Evolutionary conservation across 2,329 filamentous ascomycete species (phyloP).

Genomic region (Alternaria sp.): DNA sequence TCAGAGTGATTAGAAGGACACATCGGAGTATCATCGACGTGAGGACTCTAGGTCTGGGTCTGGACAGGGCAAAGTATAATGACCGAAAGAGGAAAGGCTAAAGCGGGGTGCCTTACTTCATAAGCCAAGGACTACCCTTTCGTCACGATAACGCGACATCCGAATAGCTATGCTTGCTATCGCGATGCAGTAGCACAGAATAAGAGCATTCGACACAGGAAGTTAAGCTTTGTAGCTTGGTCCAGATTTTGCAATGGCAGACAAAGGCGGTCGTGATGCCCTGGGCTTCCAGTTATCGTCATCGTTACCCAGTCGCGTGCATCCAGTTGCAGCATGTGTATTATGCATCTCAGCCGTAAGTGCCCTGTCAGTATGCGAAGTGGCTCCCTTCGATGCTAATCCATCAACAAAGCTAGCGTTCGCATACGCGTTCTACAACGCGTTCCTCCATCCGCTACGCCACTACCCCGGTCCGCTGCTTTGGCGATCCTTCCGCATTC

Average conservation of each 20-base stretch:
- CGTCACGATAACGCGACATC: not conserved
- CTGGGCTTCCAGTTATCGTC: not conserved
- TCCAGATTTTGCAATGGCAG: not conserved
- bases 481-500: conserved; percentile 37
- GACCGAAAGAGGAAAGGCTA: not conserved
- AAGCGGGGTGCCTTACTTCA: not conserved
- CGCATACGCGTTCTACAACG: conserved; percentile 36
- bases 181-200: not conserved
- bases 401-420: conserved; percentile 4
- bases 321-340: conserved; percentile 7
- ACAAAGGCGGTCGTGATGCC: no score
- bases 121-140: not conserved
- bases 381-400: not conserved
- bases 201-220: not conserved
- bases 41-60: not conserved
- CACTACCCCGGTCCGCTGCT: conserved; percentile 40
- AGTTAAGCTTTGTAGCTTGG: not conserved
- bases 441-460: conserved; percentile 36
- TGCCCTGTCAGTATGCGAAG: not conserved
- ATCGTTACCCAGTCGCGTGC: not conserved
- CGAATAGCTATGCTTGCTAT: not conserved
- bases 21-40: not conserved
- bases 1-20: not conserved
- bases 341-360: conserved; percentile 8
- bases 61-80: not conserved